A percentile compares a stretch with the other conserved stretches of the same genome.
Evolutionary conservation across 2,329 filamentous ascomycete species (phyloP).

Genomic region (Penicillium frequentans): DNA sequence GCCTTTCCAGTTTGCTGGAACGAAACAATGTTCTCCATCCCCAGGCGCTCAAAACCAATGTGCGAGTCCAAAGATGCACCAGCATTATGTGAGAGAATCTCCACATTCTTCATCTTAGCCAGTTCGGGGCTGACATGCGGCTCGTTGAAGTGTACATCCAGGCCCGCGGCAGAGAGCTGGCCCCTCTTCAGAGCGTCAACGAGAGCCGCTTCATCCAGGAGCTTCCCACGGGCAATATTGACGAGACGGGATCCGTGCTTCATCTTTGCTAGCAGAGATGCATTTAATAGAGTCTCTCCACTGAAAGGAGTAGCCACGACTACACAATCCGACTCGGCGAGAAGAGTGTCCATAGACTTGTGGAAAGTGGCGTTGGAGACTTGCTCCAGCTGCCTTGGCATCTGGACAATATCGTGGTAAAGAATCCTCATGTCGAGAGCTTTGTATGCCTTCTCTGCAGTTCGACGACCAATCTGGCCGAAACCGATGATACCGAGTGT

Average conservation of each 20-base stretch:
- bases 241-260: conserved; percentile 50
- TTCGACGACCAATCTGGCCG: conserved; percentile 63
- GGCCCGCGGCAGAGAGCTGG: conserved; percentile 48
- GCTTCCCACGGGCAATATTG: conserved; percentile 53
- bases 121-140: conserved; percentile 50
- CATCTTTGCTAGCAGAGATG: conserved; percentile 46
- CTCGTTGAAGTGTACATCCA: conserved; percentile 58
- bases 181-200: conserved; percentile 49
- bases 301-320: conserved; percentile 49
- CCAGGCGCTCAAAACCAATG: conserved; percentile 48
- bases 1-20: conserved; percentile 36
- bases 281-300: conserved; percentile 44
- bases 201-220: conserved; percentile 52
- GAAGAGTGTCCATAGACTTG: conserved; percentile 43
- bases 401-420: conserved; percentile 53
- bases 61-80: conserved; percentile 52
- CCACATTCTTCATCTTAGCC: conserved; percentile 41
- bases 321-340: conserved; percentile 47
- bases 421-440: conserved; percentile 67
- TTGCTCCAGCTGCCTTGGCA: conserved; percentile 39
- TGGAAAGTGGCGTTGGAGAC: conserved; percentile 44
- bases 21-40: conserved; percentile 49
- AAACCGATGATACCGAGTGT: conserved; percentile 68
- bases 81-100: conserved; percentile 50
- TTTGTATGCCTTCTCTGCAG: conserved; percentile 59